Evolutionary conservation across 2,329 filamentous ascomycete genomes (phyloP), one percentile per base, ranked within the genome.

Genomic region (Teratosphaeria nubilosa): DNA sequence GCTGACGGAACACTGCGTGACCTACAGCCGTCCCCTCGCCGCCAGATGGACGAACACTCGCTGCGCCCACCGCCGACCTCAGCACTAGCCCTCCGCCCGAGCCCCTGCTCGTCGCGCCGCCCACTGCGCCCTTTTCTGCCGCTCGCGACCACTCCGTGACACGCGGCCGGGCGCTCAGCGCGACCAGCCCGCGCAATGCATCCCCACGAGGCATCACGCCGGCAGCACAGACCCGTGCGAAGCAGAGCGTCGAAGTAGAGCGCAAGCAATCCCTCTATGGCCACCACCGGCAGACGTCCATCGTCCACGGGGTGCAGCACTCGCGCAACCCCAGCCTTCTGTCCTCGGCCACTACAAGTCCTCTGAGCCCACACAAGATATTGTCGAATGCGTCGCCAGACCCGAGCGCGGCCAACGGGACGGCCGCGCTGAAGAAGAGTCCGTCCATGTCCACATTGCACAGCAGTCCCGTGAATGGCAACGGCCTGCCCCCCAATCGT

Each of bases 281-380:
- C 60, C 91, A 99, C 73, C 91, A 97, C 75, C 86, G 94, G 57
- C 91, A 99, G 76, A 95, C 92, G 0, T 97, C 92, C 54, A 96
- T 97, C 66, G 91, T 97, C 58, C 90, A 97, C 83, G 92, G 94
- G 68, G 86, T 95, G 65, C 91, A 96, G 73, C 94, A 99, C 74
- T 87, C 82, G 58, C 78, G 92, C 75, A 95, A 95, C 81, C 88
- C 91, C 66, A 96, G 91, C 76, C 84, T 87, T 69, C 84, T 87
- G 69, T 84, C 86, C 63, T 84, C 88, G 58, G 83, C 87, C 37
- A 86, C 78, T 51, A 76, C 87, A 30, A 95, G 88, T 72, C 92
- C 92, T 59, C 79, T 96, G 68, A 95, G 90, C 73, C 90, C 91
- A 57, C 88, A 95, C 73, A 86, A 91, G 73, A 91, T 92, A 68